Evolutionary conservation across 2,329 filamentous ascomycete species (phyloP).

Genomic region (Arthrobotrys conoides): DNA sequence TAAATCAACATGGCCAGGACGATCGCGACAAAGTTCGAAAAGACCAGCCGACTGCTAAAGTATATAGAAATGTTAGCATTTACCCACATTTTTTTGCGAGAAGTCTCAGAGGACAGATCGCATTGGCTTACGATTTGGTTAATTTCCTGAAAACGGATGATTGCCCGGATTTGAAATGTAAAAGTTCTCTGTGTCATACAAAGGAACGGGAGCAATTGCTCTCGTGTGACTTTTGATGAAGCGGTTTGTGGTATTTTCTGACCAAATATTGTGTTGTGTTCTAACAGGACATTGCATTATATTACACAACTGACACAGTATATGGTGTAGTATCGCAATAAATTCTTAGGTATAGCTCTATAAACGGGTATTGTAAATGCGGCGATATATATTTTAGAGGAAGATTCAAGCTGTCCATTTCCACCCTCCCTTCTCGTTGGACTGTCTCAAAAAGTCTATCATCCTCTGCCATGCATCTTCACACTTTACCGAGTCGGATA

Average conservation of each 20-base stretch:
- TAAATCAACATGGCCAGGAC: no score
- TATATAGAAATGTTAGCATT: no score
- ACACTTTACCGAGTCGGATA: slow-evolving; percentile 52
- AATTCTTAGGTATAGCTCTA: no score
- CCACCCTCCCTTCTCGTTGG: slow-evolving; percentile 48
- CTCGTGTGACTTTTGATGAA: not conserved
- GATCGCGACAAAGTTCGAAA: no score
- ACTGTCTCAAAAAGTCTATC: slow-evolving; percentile 32
- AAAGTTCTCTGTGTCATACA: slow-evolving; percentile 6
- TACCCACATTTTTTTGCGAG: no score
- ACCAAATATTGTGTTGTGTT: not conserved
- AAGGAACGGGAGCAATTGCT: not conserved
- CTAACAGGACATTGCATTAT: no score
- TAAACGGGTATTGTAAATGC: no score
- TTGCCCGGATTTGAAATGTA: not conserved
- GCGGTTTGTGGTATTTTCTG: slow-evolving; percentile 4
- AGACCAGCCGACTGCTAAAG: no score
- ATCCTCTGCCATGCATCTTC: slow-evolving; percentile 43
- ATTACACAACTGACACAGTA: no score
- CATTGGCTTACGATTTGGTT: no score
- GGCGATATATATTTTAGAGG: not conserved
- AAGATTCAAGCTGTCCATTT: slow-evolving; percentile 28
- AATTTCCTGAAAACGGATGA: not conserved
- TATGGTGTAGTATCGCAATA: no score
- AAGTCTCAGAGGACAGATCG: no score